A percentile compares a stretch with the other conserved stretches of the same genome.
Conservation (phyloP, 306 rosid genomes). For the Quercus aquifolioides region DNA sequence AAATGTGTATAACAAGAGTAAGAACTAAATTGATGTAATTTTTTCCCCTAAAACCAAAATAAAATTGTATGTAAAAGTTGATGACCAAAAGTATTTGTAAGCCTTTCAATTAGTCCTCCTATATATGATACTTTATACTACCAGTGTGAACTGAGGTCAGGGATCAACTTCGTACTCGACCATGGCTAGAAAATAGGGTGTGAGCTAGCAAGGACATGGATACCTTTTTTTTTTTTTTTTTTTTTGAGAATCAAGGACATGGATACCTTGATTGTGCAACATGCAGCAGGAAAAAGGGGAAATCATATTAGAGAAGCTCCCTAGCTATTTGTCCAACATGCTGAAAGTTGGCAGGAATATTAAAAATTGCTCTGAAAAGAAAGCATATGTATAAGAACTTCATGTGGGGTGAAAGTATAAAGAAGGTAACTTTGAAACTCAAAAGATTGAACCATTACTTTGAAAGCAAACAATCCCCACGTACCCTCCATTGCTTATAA, state of each 20-base stretch:
- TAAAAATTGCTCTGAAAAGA: constrained; percentile 45
- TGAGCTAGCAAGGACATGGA: background rate
- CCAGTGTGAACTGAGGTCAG: background rate
- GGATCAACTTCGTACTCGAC: background rate
- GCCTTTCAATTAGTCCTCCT: background rate
- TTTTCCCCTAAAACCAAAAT: too few species aligned
- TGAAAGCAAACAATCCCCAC: constrained; percentile 22
- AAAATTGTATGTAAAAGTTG: too few species aligned
- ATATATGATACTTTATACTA: background rate
- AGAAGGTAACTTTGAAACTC: constrained; percentile 30
- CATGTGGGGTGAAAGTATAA: constrained; percentile 44
- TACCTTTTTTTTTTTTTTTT: too few species aligned
- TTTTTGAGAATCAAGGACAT: background rate
- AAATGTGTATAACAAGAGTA: too few species aligned
- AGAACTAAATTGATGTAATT: too few species aligned
- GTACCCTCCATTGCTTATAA: constrained; percentile 16
- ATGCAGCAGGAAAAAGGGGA: background rate
- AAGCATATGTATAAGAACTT: constrained; percentile 54
- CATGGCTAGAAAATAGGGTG: background rate
- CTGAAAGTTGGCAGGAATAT: constrained; percentile 33
- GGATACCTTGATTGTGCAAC: background rate
- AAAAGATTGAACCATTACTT: constrained; percentile 30
- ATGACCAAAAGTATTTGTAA: too few species aligned
- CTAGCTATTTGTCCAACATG: background rate
- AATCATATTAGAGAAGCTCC: background rate